phyloP scores from a whole-genome alignment of 345 rosid species.

The Ricinus communis region DNA sequence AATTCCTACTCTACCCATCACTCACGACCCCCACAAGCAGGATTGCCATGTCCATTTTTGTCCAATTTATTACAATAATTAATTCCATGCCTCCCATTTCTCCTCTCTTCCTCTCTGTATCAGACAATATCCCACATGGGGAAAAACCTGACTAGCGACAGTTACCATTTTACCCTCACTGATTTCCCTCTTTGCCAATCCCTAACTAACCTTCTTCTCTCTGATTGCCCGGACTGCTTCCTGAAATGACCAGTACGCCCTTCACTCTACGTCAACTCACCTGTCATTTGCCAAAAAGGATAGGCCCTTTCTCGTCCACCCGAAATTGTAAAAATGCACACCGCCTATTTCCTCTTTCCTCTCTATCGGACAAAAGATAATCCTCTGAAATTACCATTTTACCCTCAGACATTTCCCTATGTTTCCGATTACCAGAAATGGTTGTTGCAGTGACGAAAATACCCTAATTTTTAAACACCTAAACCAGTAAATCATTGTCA shows the following conservation, averaged over 20 bases:
- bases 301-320: too few relatives aligned
- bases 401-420: background rate
- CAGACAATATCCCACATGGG: background rate
- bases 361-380: background rate
- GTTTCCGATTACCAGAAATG: background rate
- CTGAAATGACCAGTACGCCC: too few relatives aligned
- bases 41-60: background rate
- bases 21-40: background rate
- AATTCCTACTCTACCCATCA: background rate
- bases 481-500: background rate
- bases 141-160: too few relatives aligned
- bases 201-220: too few relatives aligned
- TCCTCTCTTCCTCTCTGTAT: background rate
- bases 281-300: too few relatives aligned
- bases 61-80: background rate
- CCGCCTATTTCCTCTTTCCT: background rate
- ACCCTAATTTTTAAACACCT: background rate
- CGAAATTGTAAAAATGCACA: too few relatives aligned
- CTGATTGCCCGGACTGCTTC: too few relatives aligned
- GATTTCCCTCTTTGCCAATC: too few relatives aligned
- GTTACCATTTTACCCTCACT: too few relatives aligned
- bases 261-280: too few relatives aligned
- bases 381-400: background rate
- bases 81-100: background rate
- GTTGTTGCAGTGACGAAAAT: background rate